phyloP scores from a whole-genome alignment of 2,329 filamentous ascomycete species.

The Coniochaeta sp. region DNA sequence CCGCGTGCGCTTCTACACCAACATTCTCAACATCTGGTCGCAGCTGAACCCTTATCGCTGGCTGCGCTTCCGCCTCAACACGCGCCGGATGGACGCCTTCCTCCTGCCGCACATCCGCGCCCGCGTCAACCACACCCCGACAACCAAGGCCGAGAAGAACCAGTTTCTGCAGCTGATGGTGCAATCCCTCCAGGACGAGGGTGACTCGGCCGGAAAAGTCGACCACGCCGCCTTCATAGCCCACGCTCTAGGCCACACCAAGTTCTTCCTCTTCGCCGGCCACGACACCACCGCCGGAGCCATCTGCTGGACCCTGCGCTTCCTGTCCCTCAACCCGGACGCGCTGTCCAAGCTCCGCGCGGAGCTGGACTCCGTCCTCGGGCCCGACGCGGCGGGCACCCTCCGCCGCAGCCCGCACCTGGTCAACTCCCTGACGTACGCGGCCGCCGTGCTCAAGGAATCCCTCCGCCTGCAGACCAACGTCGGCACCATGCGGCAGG shows the following conservation, averaged over 20 bases:
- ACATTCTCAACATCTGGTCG: background rate
- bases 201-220: background rate
- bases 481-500: constrained; percentile 16
- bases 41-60: background rate
- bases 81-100: background rate
- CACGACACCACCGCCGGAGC: constrained; percentile 12
- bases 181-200: background rate
- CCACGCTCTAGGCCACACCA: background rate
- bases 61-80: background rate
- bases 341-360: constrained; percentile 14
- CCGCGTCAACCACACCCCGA: background rate
- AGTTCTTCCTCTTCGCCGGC: constrained; percentile 5
- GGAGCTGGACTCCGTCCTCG: constrained; percentile 34
- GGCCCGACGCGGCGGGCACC: constrained; percentile 20
- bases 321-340: constrained; percentile 13
- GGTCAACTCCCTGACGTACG: constrained; percentile 26
- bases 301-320: constrained; percentile 7
- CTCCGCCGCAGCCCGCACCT: constrained; percentile 14
- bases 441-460: constrained; percentile 28
- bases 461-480: constrained; percentile 23
- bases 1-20: background rate
- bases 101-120: background rate
- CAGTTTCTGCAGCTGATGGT: background rate
- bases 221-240: background rate
- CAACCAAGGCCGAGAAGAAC: background rate